These are phyloP conservation scores for Coemansia sp. DNA, from an alignment of 192 early-diverging fungal species.

Conservation along the genomic window DNA sequence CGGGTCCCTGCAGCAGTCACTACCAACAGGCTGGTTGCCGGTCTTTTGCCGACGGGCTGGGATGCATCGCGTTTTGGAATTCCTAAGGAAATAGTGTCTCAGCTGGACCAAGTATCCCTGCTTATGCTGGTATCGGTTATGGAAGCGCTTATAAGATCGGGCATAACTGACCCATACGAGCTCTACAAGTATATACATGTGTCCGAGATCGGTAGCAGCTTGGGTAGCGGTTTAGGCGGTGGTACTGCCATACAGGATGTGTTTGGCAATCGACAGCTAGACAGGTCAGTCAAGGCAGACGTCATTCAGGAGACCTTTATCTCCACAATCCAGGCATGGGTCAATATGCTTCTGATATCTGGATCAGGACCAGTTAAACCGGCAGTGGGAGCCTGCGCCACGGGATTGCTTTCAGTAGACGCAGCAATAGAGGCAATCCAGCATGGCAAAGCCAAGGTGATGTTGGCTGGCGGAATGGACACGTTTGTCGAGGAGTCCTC, in stretches of 20 bases:
- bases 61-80: conserved; percentile 84
- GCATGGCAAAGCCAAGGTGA: conserved; percentile 83
- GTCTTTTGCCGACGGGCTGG: conserved; percentile 93
- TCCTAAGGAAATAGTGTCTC: conserved; percentile 82
- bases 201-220: conserved; percentile 84
- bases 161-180: conserved; percentile 95
- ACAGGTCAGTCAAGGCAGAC: conserved; percentile 78
- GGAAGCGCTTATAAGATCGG: conserved; percentile 85
- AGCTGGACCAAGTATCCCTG: conserved; percentile 85
- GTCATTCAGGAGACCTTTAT: conserved; percentile 76
- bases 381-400: conserved; percentile 84
- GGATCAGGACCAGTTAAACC: conserved; percentile 84
- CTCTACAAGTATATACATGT: conserved; percentile 95
- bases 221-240: conserved; percentile 87
- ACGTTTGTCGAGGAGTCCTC: conserved; percentile 84
- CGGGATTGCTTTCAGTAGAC: conserved; percentile 88
- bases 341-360: conserved; percentile 90
- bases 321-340: conserved; percentile 27
- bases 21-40: conserved; percentile 78
- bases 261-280: conserved; percentile 71
- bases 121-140: conserved; percentile 84
- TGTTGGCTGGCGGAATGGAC: conserved; percentile 88
- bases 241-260: conserved; percentile 65
- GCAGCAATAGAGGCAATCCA: conserved; percentile 85
- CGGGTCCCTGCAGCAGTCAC: conserved; percentile 84